Conservation (phyloP, 2,329 filamentous ascomycete genomes). For the Penicillium fuscoglaucum region DNA sequence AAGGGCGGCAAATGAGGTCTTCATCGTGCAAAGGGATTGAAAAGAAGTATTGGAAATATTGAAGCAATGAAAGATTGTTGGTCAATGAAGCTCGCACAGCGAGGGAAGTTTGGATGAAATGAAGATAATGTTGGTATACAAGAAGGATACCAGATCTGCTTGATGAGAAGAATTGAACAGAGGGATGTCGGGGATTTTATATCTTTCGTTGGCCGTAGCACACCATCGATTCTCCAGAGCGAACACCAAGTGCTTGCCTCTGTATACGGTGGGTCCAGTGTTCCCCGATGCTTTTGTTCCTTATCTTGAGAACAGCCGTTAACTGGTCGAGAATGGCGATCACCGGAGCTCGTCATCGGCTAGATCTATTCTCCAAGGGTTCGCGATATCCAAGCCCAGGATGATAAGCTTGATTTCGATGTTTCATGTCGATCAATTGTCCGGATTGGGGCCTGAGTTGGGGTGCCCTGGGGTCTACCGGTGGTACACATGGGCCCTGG, state of each 20-base stretch:
- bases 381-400: not conserved
- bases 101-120: not conserved
- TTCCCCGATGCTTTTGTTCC: not conserved
- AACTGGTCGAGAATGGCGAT: not conserved
- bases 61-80: not conserved
- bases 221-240: not conserved
- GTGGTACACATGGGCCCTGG: not conserved
- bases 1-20: constrained; percentile 15
- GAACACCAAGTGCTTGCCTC: not conserved
- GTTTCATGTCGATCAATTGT: constrained; percentile 8
- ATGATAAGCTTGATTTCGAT: not conserved
- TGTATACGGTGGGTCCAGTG: not conserved
- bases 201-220: constrained; percentile 6
- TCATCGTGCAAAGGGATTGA: constrained; percentile 16
- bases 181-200: constrained; percentile 12
- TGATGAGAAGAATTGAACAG: constrained; percentile 6
- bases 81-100: not conserved
- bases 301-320: not conserved
- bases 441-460: not conserved
- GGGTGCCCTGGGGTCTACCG: not conserved
- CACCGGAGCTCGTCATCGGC: not conserved
- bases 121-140: constrained; percentile 3
- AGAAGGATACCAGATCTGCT: constrained; percentile 8
- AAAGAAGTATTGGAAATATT: not conserved
- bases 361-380: not conserved